A percentile compares a stretch with the other conserved stretches of the same genome.
These are phyloP conservation scores for Mycena alexandri DNA, from an alignment of 768 basidiomycete species.

Conservation along the genomic window DNA sequence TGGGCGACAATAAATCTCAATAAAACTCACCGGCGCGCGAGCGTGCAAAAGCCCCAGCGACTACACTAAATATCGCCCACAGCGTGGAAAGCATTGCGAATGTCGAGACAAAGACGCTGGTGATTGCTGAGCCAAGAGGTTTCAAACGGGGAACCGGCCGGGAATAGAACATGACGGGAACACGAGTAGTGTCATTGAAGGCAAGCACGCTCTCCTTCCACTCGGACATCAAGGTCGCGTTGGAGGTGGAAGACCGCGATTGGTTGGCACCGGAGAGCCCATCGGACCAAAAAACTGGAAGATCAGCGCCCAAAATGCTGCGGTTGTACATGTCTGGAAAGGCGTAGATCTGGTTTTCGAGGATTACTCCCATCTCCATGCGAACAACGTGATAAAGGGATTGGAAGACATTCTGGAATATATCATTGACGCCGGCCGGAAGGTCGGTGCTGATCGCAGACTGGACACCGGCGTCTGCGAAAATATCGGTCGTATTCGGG, in stretches of 20 bases:
- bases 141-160: slow-evolving; percentile 9
- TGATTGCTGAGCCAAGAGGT: slow-evolving; percentile 18
- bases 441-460: too few species aligned
- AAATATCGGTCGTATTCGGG: too few species aligned
- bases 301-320: not conserved
- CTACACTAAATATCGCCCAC: slow-evolving; percentile 15
- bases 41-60: slow-evolving; percentile 15
- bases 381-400: slow-evolving; percentile 6
- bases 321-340: not conserved
- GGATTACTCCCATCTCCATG: slow-evolving; percentile 7
- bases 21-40: too few species aligned
- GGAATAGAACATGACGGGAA: slow-evolving; percentile 19
- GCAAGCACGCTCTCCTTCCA: not conserved
- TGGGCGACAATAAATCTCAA: too few species aligned
- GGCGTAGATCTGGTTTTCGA: slow-evolving; percentile 11
- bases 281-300: too few species aligned
- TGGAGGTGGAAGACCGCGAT: not conserved
- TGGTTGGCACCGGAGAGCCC: too few species aligned
- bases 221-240: slow-evolving; percentile 1
- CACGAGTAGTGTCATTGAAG: slow-evolving; percentile 1
- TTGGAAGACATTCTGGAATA: slow-evolving; percentile 4
- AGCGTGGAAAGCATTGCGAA: slow-evolving; percentile 5
- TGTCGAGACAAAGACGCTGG: too few species aligned
- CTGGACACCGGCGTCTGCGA: too few species aligned
- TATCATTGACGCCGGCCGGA: not conserved